Percentiles rank a stretch among this genome's conserved stretches.
Evolutionary conservation across 73 alveolate genomes (phyloP).

Genomic region (Paramecium bursaria): DNA sequence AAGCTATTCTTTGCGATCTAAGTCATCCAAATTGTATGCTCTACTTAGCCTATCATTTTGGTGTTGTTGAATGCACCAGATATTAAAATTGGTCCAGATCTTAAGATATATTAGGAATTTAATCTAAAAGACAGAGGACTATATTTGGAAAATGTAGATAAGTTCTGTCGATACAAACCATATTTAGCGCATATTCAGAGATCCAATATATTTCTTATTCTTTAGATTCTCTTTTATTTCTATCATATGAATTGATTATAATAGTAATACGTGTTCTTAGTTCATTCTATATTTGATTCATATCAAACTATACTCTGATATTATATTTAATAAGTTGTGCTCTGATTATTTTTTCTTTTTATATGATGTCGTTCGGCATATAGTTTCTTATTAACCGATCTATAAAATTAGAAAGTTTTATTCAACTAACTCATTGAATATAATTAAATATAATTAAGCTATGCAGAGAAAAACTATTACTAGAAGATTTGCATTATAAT

Average conservation of each 20-base stretch:
- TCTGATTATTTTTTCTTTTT: slow-evolving; percentile 54
- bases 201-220: slow-evolving; percentile 21
- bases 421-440: slow-evolving; percentile 7
- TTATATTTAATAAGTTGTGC: slow-evolving; percentile 44
- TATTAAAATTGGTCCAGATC: slow-evolving; percentile 92
- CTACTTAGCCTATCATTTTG: slow-evolving; percentile 94
- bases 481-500: slow-evolving; percentile 37
- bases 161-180: slow-evolving; percentile 20
- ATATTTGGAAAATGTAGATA: slow-evolving; percentile 85
- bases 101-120: slow-evolving; percentile 84
- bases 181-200: slow-evolving; percentile 10
- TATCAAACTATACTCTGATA: background rate
- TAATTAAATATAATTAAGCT: slow-evolving; percentile 52
- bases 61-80: slow-evolving; percentile 87
- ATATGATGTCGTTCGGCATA: slow-evolving; percentile 53
- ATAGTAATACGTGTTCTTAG: slow-evolving; percentile 3
- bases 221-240: slow-evolving; percentile 23
- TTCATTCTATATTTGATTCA: slow-evolving; percentile 19
- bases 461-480: slow-evolving; percentile 9
- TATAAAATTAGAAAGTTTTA: slow-evolving; percentile 37
- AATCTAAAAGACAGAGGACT: slow-evolving; percentile 85
- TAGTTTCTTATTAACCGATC: slow-evolving; percentile 25
- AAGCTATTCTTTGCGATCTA: slow-evolving; percentile 95
- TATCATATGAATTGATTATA: background rate
- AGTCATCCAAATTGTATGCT: slow-evolving; percentile 95